Percentiles rank a stretch among this genome's conserved stretches.
phyloP scores from a whole-genome alignment of 441 rosid species.

The Melastoma candidum region DNA sequence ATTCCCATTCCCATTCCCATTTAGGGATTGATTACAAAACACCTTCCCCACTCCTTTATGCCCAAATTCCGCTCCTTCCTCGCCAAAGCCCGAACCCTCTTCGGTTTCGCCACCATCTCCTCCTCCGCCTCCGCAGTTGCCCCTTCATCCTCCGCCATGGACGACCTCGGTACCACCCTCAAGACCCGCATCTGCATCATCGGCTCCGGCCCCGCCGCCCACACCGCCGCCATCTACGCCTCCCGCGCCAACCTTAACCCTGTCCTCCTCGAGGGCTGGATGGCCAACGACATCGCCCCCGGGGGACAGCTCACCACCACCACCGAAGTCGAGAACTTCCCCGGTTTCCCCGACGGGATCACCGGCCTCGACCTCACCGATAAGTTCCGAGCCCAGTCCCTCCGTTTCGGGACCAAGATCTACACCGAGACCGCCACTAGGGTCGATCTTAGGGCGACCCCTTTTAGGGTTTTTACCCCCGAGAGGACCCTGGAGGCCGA shows the following conservation, averaged over 20 bases:
- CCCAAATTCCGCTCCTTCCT: conserved; percentile 12
- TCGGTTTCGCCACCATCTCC: conserved; percentile 16
- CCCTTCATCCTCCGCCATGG: conserved; percentile 23
- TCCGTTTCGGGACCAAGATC: conserved; percentile 56
- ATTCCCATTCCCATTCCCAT: no score
- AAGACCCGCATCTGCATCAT: conserved; percentile 66
- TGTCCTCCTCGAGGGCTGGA: conserved; percentile 80
- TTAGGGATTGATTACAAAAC: no score
- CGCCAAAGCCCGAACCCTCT: conserved; percentile 8
- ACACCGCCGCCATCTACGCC: conserved; percentile 84
- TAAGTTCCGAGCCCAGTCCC: conserved; percentile 46
- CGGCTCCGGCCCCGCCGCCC: conserved; percentile 86
- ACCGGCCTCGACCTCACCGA: conserved; percentile 53
- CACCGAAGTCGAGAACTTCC: conserved; percentile 82
- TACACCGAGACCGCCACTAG: conserved; percentile 59
- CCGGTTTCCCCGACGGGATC: conserved; percentile 71
- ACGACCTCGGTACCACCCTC: conserved; percentile 21
- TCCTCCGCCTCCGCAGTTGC: conserved; percentile 6
- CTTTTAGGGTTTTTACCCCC: conserved; percentile 52
- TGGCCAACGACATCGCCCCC: conserved; percentile 89
- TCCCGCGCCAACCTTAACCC: conserved; percentile 80
- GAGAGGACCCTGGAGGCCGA: conserved; percentile 45
- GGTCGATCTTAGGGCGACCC: conserved; percentile 43
- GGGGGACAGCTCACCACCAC: conserved; percentile 96
- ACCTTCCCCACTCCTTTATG: no score